Base-by-base conservation (phyloP, 2,329 filamentous ascomycete species). In the Thielaviopsis euricoi region DNA sequence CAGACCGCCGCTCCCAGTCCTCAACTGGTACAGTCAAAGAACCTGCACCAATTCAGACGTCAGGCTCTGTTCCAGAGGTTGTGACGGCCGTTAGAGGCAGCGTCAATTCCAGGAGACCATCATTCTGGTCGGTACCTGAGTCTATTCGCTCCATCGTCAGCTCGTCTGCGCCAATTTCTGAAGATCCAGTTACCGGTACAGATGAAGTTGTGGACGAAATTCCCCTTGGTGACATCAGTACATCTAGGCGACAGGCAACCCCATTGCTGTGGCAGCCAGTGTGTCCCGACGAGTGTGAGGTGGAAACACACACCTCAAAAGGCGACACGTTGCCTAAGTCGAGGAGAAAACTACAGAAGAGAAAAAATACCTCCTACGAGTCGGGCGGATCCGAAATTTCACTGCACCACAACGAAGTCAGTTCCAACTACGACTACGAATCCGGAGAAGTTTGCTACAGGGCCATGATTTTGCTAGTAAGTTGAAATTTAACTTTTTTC, bases 61-160 rank as follows among this genome's bases (percentile, higher is more conserved):
- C 49, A 33, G 55, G 33, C 23, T 57, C 58, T 15, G 22, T 4
- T 6, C 51, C 43, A 9, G 43, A 46, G 9, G 21, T 51, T 53
- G 59, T 53, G 23, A 58, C 55, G 15, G 58, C 51, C 21, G 48
- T 57, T 49, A 33, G 56, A 51, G 59, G 49, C 5, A 60, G 53
- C 26, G 59, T 60, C 33, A 60, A 60, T 37, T 60, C 59, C 10
- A 56, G 55, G 1, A 55, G 58, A 25, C 59, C 59, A 13, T 60
- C 56, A 13, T 55, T 60, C 29, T 53, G 56, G 56, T 60, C 56
- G 23, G 53, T 55, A 12, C 52, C 56, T 1, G 59, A 60, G 37
- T 58, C 56, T 23, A 48, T 55, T 23, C 55, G 50, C 25, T 53
- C 56, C 13, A 46, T 58, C 9, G 56, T 60, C 29, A 56, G 56